Evolutionary conservation across 139 green algal species (phyloP), one percentile per base, ranked within the genome.

Genomic region (Picochlorum sp.): DNA sequence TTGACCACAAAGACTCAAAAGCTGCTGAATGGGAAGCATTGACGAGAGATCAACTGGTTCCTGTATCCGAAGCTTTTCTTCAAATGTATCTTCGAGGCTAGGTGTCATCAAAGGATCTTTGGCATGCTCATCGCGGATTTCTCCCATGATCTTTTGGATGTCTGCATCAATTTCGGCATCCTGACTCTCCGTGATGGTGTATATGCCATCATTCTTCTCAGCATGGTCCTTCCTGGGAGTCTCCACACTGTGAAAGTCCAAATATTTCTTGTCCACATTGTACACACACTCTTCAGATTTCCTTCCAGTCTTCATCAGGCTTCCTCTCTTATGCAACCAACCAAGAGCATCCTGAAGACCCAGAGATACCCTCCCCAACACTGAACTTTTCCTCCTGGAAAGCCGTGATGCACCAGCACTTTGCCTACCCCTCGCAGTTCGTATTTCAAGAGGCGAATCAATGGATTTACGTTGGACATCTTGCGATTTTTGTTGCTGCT

Each of bases 1-100:
- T 62, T 94, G 87, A 0, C 74, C 79, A 49, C 86, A 94, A 26
- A 87, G 62, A 15, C 49, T n/a, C 32, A 94, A 67, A 59, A 94
- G 80, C 47, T 74, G 75, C 68, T 87, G 64, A 73, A 94, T 58
- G 0, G 80, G 69, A 2, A 72, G 69, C 7, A 28, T 56, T 56
- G 47, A 26, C 85, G 68, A 41, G 8, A 41, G 34, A 18, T 63
- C 52, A 58, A 41, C 46, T 4, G n/a, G 52, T 10, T 37, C 49
- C 38, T 49, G 52, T 14, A 60, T 46, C 21, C 18, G 7, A 49
- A 64, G 26, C 46, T 58, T 57, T 46, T 45, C 32, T 20, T 28
- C 56, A 41, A 41, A 41, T 41, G 34, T 41, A 37, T 47, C 65
- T 44, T 47, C 65, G 30, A 24, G 30, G 58, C 16, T 62, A 32